A percentile compares a stretch with the other conserved stretches of the same genome.
phyloP scores from a whole-genome alignment of 257 asterid species.

The Striga asiatica region DNA sequence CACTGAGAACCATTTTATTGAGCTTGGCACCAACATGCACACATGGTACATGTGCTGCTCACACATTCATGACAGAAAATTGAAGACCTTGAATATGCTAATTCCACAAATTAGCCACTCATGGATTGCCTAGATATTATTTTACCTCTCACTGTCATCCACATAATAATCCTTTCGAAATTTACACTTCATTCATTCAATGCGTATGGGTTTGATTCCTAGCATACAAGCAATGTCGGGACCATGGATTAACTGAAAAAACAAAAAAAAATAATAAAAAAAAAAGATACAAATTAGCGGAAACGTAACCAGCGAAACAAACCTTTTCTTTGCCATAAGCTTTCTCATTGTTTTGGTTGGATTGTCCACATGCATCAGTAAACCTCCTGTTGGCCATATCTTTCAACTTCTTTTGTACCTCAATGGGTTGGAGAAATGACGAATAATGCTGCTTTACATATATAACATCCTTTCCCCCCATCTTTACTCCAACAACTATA shows the following conservation, averaged over 20 bases:
- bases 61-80: background rate
- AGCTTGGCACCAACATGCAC: background rate
- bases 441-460: constrained; percentile 61
- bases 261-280: background rate
- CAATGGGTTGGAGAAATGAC: constrained; percentile 51
- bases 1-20: background rate
- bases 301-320: constrained; percentile 18
- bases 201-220: background rate
- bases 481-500: constrained; percentile 72
- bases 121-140: background rate
- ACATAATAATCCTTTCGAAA: background rate
- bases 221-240: background rate
- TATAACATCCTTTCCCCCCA: constrained; percentile 73
- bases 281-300: background rate
- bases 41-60: background rate
- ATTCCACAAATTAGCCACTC: background rate
- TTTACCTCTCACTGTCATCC: background rate
- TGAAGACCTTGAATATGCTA: background rate
- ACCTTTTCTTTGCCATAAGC: constrained; percentile 36
- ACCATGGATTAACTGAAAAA: background rate
- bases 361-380: constrained; percentile 33
- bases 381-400: constrained; percentile 74
- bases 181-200: constrained; percentile 7
- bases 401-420: constrained; percentile 54
- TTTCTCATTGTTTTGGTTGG: constrained; percentile 25